Percentiles rank a stretch among this genome's conserved stretches.
These are phyloP conservation scores for Ceratocystiopsis sp. DNA, from an alignment of 2,329 filamentous ascomycete genomes.

Conservation along the genomic window DNA sequence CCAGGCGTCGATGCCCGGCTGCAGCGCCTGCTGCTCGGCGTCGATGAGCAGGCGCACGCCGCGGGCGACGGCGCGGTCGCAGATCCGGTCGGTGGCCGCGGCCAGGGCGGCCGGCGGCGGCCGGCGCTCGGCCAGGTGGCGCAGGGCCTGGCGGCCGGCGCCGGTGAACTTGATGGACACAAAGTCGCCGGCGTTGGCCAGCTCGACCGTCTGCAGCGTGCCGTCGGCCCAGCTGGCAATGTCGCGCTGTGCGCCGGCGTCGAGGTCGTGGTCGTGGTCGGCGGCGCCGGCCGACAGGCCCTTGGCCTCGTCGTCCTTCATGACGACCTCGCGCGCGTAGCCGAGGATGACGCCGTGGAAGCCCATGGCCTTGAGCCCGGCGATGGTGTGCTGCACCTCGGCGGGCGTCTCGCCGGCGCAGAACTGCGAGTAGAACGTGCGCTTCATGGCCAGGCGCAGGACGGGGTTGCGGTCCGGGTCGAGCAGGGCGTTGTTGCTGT, in stretches of 20 bases:
- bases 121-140: conserved; percentile 44
- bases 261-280: conserved; percentile 26
- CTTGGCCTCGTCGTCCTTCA: conserved; percentile 35
- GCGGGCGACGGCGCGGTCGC: conserved; percentile 49
- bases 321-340: conserved; percentile 68
- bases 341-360: conserved; percentile 73
- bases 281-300: conserved; percentile 26
- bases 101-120: conserved; percentile 47
- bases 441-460: conserved; percentile 53
- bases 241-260: conserved; percentile 35
- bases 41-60: conserved; percentile 66
- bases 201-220: conserved; percentile 53
- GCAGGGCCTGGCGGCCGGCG: conserved; percentile 56
- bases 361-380: conserved; percentile 52
- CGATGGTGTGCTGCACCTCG: conserved; percentile 51
- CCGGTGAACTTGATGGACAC: conserved; percentile 66
- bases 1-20: conserved; percentile 68
- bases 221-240: conserved; percentile 56
- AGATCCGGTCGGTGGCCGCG: conserved; percentile 56
- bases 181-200: conserved; percentile 55
- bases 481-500: conserved; percentile 47
- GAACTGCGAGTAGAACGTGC: conserved; percentile 82
- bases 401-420: conserved; percentile 61
- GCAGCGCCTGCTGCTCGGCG: conserved; percentile 66
- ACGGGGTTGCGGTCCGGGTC: conserved; percentile 61